phyloP scores from a whole-genome alignment of 2,329 filamentous ascomycete genomes.

The Nigrospora sphaerica region DNA sequence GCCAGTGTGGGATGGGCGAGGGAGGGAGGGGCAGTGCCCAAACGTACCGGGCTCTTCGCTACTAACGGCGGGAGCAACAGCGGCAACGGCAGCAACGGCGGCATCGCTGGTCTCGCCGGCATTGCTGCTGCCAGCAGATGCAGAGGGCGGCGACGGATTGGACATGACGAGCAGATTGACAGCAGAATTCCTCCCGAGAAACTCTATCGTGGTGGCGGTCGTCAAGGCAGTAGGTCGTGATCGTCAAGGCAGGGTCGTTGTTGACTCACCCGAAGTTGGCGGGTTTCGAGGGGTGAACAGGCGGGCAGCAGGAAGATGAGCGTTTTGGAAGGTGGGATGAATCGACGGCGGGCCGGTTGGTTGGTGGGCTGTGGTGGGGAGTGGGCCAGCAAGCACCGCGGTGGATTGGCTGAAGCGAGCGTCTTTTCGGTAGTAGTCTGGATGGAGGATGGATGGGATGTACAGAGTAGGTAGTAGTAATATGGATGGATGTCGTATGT shows the following conservation, averaged over 20 bases:
- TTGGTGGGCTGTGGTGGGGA: neutral
- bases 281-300: slow-evolving; percentile 1
- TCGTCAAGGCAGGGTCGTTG: neutral
- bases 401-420: neutral
- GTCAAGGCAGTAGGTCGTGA: neutral
- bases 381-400: neutral
- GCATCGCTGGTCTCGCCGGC: slow-evolving; percentile 18
- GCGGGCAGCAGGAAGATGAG: neutral
- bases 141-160: slow-evolving; percentile 19
- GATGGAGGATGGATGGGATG: neutral
- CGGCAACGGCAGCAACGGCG: slow-evolving; percentile 10
- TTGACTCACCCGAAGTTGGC: slow-evolving; percentile 1
- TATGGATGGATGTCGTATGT: neutral
- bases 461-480: neutral
- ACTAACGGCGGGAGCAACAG: slow-evolving; percentile 7
- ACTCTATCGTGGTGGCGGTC: neutral
- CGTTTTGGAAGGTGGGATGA: slow-evolving; percentile 4
- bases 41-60: slow-evolving; percentile 2
- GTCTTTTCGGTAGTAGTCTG: neutral
- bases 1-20: neutral
- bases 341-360: neutral
- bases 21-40: neutral
- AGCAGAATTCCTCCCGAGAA: neutral
- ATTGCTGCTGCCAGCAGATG: slow-evolving; percentile 18
- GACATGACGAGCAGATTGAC: slow-evolving; percentile 16